These are phyloP conservation scores for Blepharisma japonicum DNA, from an alignment of 73 alveolate species.

Conservation along the genomic window DNA sequence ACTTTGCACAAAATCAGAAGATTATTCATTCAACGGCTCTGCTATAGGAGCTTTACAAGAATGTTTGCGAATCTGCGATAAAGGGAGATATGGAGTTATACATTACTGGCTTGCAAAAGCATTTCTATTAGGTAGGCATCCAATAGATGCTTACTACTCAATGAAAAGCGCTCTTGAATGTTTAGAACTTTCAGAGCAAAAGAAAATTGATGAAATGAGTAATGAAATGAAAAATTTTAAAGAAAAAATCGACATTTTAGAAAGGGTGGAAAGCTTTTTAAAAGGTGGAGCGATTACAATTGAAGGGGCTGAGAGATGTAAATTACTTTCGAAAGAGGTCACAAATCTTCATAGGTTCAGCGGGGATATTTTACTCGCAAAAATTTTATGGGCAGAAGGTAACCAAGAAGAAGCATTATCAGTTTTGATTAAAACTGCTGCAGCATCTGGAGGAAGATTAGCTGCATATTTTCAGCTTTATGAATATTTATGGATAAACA, in stretches of 20 bases:
- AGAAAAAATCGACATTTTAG: no score
- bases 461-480: slow-evolving; percentile 4
- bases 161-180: neutral
- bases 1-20: slow-evolving; percentile 10
- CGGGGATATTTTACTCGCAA: neutral
- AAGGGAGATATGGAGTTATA: neutral
- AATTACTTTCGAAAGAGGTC: neutral
- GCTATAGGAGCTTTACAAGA: slow-evolving; percentile 22
- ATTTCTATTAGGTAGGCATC: neutral
- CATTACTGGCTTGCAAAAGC: slow-evolving; percentile 23
- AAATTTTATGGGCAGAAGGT: slow-evolving; percentile 12
- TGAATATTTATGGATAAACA: neutral
- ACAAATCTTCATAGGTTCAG: neutral
- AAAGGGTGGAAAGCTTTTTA: no score
- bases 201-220: neutral
- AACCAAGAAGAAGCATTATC: neutral
- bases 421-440: neutral
- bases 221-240: no score
- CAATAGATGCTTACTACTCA: neutral
- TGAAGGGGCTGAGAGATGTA: neutral
- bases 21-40: neutral
- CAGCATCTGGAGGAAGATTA: neutral
- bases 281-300: no score
- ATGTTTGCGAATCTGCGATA: neutral
- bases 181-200: neutral